These are phyloP conservation scores for Pichia sp. DNA, from an alignment of 1,139 yeast genomes.

Conservation along the genomic window DNA sequence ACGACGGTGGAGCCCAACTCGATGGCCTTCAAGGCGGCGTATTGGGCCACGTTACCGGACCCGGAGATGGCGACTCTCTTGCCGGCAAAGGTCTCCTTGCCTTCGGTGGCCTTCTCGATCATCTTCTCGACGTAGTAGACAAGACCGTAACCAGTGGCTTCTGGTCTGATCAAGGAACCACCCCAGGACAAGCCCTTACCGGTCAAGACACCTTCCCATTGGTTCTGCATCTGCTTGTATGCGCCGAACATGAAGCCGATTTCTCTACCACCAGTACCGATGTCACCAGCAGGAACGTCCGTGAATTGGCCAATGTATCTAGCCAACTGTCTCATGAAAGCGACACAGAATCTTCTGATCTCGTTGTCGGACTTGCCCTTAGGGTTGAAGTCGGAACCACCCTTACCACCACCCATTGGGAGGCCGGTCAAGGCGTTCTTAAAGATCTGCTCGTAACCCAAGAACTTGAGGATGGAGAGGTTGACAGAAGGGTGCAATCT, in stretches of 20 bases:
- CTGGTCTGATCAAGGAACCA: slow-evolving; percentile 98
- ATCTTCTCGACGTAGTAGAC: slow-evolving; percentile 96
- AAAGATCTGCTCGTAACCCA: slow-evolving; percentile 98
- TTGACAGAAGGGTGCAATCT: slow-evolving; percentile 97
- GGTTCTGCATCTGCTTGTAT: slow-evolving; percentile 85
- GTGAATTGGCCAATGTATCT: slow-evolving; percentile 96
- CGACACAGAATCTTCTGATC: slow-evolving; percentile 93
- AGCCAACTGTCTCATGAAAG: slow-evolving; percentile 93
- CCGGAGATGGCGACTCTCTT: slow-evolving; percentile 96
- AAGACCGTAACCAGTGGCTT: slow-evolving; percentile 98
- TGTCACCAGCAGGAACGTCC: slow-evolving; percentile 98
- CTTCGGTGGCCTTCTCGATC: slow-evolving; percentile 89
- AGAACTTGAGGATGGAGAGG: slow-evolving; percentile 88
- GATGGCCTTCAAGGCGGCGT: slow-evolving; percentile 94
- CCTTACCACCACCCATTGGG: slow-evolving; percentile 99
- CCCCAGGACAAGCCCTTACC: slow-evolving; percentile 99
- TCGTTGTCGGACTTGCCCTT: slow-evolving; percentile 89
- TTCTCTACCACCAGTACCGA: slow-evolving; percentile 92
- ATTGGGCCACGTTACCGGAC: slow-evolving; percentile 98
- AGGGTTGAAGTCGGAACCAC: slow-evolving; percentile 98
- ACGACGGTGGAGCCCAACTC: slow-evolving; percentile 96
- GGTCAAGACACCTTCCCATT: slow-evolving; percentile 95
- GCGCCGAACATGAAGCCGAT: slow-evolving; percentile 95
- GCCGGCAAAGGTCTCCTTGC: slow-evolving; percentile 84
- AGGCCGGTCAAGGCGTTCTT: slow-evolving; percentile 97